Conservation (phyloP, 169 alveolate species). For the Perkinsus chesapeaki region DNA sequence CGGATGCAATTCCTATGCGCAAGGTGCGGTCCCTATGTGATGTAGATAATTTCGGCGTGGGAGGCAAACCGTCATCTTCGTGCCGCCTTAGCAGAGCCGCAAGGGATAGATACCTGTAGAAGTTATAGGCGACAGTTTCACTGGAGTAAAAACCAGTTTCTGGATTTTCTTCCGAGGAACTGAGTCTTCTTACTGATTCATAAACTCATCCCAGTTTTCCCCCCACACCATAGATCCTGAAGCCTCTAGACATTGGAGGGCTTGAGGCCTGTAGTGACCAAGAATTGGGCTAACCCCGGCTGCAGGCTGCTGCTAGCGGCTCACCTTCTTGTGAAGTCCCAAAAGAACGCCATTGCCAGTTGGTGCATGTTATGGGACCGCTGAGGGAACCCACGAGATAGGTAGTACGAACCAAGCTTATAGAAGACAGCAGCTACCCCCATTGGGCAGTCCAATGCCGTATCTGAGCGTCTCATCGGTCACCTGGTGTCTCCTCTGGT, state of each 20-base stretch:
- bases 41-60: background rate
- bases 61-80: background rate
- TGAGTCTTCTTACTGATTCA: background rate
- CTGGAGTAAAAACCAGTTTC: no score
- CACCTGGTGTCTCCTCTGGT: background rate
- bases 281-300: no score
- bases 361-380: slow-evolving; percentile 6
- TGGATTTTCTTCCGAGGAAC: background rate
- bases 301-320: no score
- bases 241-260: background rate
- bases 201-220: background rate
- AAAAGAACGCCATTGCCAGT: slow-evolving; percentile 2
- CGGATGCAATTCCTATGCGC: background rate
- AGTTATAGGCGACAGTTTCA: no score
- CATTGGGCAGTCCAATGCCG: background rate
- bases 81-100: background rate
- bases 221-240: background rate
- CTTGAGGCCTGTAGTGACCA: background rate
- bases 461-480: background rate
- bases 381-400: background rate
- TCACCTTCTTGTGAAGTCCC: background rate
- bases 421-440: background rate
- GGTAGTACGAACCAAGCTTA: background rate
- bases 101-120: background rate
- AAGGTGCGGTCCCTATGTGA: background rate